phyloP scores from a whole-genome alignment of 768 basidiomycete species.

The Phanerochaete sordida region DNA sequence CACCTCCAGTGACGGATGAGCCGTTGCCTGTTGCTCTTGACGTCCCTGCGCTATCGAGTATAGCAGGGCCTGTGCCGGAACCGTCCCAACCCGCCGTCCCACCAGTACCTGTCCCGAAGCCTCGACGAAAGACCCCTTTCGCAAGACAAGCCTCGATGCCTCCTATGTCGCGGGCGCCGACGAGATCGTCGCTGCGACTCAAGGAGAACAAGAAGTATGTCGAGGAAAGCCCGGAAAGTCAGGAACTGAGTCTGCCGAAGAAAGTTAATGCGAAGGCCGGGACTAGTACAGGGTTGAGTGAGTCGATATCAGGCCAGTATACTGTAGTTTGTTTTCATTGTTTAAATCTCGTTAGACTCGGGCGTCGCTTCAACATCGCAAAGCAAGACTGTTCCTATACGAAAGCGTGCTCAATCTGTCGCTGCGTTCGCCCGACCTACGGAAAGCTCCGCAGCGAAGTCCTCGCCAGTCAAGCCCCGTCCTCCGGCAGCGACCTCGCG shows the following conservation, averaged over 20 bases:
- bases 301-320: background rate
- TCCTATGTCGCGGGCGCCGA: background rate
- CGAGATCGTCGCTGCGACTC: constrained; percentile 13
- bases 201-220: constrained; percentile 13
- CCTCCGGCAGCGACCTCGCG: background rate
- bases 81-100: background rate
- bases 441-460: constrained; percentile 16
- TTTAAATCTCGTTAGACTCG: background rate
- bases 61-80: background rate
- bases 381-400: background rate
- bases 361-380: background rate
- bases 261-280: background rate
- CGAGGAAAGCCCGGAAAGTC: background rate
- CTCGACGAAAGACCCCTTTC: background rate
- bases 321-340: background rate
- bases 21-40: too few relatives aligned
- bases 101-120: background rate
- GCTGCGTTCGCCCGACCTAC: constrained; percentile 11
- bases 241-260: background rate
- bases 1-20: background rate
- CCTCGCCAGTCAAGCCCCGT: constrained; percentile 12
- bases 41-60: background rate
- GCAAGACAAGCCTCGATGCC: background rate
- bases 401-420: background rate
- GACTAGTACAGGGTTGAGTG: background rate